Evolutionary conservation across 129 eudicot genomes (phyloP).

Genomic region (Chrysanthemum seticuspe): DNA sequence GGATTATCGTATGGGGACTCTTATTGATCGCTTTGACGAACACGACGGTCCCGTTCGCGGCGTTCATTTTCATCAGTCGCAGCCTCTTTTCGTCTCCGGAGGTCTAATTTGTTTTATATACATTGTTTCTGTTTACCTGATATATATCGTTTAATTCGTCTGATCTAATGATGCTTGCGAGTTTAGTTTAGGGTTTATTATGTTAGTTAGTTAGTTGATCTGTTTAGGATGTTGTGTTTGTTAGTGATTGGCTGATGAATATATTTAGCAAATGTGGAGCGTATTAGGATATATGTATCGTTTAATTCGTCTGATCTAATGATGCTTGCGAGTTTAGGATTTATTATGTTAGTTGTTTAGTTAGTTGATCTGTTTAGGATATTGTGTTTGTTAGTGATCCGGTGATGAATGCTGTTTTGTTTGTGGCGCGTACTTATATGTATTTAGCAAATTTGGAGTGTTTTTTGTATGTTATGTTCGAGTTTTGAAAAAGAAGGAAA

Average conservation of each 20-base stretch:
- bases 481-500: too few species aligned
- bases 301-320: too few species aligned
- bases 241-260: too few species aligned
- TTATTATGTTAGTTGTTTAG: background rate
- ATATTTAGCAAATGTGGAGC: background rate
- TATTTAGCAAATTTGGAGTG: background rate
- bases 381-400: background rate
- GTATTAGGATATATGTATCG: too few species aligned
- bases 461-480: too few species aligned
- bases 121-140: background rate
- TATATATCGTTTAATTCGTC: background rate
- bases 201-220: too few species aligned
- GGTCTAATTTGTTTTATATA: constrained; percentile 30
- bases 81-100: constrained; percentile 87
- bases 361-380: background rate
- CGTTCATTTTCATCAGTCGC: constrained; percentile 82
- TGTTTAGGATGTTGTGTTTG: too few species aligned
- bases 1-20: constrained; percentile 83
- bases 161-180: background rate
- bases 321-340: background rate
- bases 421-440: background rate
- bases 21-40: constrained; percentile 77
- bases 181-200: too few species aligned
- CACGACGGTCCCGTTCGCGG: constrained; percentile 91
- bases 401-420: too few species aligned